Conservation (phyloP, 2,329 filamentous ascomycete species). For the Cordyceps militaris region DNA sequence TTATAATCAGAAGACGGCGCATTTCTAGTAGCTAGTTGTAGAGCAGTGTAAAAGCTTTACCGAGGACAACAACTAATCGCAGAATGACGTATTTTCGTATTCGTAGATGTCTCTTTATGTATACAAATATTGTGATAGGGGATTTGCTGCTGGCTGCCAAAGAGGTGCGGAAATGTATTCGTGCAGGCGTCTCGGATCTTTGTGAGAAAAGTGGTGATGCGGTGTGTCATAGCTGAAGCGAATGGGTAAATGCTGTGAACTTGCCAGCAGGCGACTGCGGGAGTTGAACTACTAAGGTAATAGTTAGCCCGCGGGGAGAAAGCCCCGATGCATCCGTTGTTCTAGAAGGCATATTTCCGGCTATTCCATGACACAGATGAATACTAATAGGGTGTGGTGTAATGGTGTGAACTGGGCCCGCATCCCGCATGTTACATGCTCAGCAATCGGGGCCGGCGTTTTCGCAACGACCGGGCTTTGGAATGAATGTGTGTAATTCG, state of each 20-base stretch:
- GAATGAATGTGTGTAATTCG: no score
- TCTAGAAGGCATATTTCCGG: no score
- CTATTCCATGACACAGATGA: no score
- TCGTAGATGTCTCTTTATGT: neutral
- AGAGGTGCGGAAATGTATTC: neutral
- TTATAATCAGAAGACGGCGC: neutral
- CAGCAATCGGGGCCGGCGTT: slow-evolving; percentile 4
- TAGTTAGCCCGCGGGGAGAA: no score
- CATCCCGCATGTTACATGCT: no score
- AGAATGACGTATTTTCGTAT: neutral
- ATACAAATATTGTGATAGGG: rapidly evolving
- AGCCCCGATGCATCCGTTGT: no score
- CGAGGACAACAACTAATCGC: neutral
- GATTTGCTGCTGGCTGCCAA: neutral
- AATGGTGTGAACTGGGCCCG: no score
- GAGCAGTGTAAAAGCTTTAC: neutral
- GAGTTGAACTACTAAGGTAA: no score
- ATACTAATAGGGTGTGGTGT: no score
- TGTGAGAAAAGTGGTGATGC: neutral
- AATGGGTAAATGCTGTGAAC: no score
- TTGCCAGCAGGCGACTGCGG: no score
- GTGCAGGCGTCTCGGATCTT: neutral
- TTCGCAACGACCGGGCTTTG: neutral
- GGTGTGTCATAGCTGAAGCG: neutral
- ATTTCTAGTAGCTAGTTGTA: neutral